These are phyloP conservation scores for Talaromyces islandicus DNA, from an alignment of 2,329 filamentous ascomycete species.

Conservation along the genomic window DNA sequence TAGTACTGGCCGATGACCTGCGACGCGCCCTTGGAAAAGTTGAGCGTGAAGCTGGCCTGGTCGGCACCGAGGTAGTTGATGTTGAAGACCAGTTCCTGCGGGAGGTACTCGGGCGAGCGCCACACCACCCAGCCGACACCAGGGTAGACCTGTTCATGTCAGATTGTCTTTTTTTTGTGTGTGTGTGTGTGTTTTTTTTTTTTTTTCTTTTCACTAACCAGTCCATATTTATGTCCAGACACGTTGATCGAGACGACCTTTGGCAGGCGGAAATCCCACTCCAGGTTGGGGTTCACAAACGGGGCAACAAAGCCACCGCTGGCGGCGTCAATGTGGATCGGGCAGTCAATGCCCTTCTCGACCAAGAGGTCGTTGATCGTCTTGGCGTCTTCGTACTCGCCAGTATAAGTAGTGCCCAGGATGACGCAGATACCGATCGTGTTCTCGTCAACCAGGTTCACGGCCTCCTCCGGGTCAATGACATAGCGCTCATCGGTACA, in stretches of 20 bases:
- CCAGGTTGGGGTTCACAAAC: slow-evolving; percentile 74
- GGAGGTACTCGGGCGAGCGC: slow-evolving; percentile 75
- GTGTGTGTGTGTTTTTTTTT: too few relatives aligned
- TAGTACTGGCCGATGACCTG: slow-evolving; percentile 98
- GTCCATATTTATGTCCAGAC: slow-evolving; percentile 81
- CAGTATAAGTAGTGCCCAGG: slow-evolving; percentile 88
- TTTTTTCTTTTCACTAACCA: slow-evolving; percentile 29
- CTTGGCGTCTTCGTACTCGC: slow-evolving; percentile 92
- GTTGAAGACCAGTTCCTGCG: slow-evolving; percentile 93
- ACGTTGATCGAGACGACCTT: slow-evolving; percentile 92
- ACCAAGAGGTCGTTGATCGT: slow-evolving; percentile 81
- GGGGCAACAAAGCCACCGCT: slow-evolving; percentile 90
- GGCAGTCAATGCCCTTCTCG: slow-evolving; percentile 66
- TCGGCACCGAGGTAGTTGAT: slow-evolving; percentile 98
- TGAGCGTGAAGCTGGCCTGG: slow-evolving; percentile 91
- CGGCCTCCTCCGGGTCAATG: slow-evolving; percentile 58
- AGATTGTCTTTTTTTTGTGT: too few relatives aligned
- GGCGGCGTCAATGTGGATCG: slow-evolving; percentile 91
- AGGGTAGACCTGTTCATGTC: slow-evolving; percentile 60
- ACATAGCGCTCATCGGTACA: slow-evolving; percentile 57
- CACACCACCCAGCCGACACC: slow-evolving; percentile 93
- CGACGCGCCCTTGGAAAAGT: slow-evolving; percentile 92
- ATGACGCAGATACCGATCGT: slow-evolving; percentile 90
- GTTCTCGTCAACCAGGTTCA: slow-evolving; percentile 60
- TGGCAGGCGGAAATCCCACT: slow-evolving; percentile 88